Conservation (phyloP, 495 filamentous ascomycete genomes). For the Tuber indicum region DNA sequence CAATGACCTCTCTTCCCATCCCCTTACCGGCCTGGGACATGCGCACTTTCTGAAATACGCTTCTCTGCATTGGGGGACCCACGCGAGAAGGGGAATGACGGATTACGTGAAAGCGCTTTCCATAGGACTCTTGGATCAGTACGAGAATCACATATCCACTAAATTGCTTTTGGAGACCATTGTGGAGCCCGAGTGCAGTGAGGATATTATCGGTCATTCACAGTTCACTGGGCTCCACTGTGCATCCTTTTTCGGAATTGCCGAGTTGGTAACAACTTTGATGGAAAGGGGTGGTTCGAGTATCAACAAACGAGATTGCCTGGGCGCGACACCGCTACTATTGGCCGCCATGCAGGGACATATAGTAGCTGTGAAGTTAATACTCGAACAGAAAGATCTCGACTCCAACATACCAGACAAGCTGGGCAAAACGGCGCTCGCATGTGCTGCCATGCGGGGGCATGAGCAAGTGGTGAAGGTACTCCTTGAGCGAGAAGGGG, state of each 20-base stretch:
- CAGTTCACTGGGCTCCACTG: background rate
- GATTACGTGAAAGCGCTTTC: background rate
- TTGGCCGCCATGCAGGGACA: slow-evolving; percentile 40
- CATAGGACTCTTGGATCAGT: background rate
- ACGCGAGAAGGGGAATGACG: background rate
- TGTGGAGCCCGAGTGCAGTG: background rate
- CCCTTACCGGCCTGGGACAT: background rate
- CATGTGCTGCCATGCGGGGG: no score
- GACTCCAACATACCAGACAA: slow-evolving; percentile 12
- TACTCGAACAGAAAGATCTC: slow-evolving; percentile 29
- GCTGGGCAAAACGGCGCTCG: no score
- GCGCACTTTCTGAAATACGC: background rate
- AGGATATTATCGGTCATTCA: background rate
- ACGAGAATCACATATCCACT: background rate
- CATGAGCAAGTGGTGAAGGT: no score
- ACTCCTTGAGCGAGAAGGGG: background rate
- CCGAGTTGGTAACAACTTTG: background rate
- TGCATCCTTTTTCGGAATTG: background rate
- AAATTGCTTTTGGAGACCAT: background rate
- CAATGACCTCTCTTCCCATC: background rate
- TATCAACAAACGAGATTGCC: background rate
- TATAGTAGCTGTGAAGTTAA: slow-evolving; percentile 27
- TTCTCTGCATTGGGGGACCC: background rate
- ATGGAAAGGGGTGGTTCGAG: background rate
- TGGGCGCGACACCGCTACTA: slow-evolving; percentile 27